Conservation (phyloP, 306 rosid species). For the Senna tora region DNA sequence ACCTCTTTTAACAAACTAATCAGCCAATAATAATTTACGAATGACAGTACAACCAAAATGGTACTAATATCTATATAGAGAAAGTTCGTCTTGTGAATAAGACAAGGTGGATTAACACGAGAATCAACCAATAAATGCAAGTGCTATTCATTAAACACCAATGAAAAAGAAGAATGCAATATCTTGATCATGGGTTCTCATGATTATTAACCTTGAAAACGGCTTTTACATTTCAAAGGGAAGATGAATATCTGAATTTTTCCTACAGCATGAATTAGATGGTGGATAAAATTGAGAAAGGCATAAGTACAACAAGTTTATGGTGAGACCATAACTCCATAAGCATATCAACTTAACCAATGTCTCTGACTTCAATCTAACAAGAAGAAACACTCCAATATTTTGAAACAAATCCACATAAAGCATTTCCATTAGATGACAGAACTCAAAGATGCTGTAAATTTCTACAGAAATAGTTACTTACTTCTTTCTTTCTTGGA, state of each 20-base stretch:
- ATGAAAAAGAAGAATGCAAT: background rate
- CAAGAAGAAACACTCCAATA: background rate
- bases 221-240: background rate
- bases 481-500: conserved; percentile 87
- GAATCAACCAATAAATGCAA: background rate
- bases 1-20: background rate
- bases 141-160: background rate
- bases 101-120: background rate
- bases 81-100: background rate
- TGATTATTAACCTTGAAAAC: background rate
- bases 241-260: conserved; percentile 17
- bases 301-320: background rate
- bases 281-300: background rate
- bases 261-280: background rate
- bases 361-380: background rate
- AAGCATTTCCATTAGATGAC: background rate
- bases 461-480: conserved; percentile 21
- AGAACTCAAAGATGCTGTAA: background rate
- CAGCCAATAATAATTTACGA: background rate
- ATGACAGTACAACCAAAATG: background rate
- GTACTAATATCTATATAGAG: background rate
- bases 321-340: background rate
- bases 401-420: background rate
- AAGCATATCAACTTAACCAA: background rate
- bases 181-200: conserved; percentile 23